Base-by-base conservation (phyloP, 1,139 yeast genomes). In the Candida buenavistaensis region DNA sequence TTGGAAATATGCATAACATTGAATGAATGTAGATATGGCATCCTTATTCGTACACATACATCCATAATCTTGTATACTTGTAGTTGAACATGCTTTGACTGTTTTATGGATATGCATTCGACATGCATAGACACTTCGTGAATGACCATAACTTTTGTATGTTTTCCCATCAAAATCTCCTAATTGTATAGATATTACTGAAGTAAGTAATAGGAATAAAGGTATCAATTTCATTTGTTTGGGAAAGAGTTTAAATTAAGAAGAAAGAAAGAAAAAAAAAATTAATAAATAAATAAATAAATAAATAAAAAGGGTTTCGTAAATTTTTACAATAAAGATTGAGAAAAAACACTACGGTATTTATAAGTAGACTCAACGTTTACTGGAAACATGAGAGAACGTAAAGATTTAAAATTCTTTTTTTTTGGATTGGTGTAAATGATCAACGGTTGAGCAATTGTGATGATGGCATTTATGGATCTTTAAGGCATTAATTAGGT, bases 21-120 rank as follows among this genome's bases (percentile, higher is more conserved):
- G 53, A 23, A 46, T 44, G 19, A 48, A 32, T 12, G 51, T 44
- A 12, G 45, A 45, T 12, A 44, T 29, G 2, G 46, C 47, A 34
- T 42, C 36, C 13, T 30, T 28, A 23, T 45, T 37, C 8, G 30
- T 25, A 35, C 53, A 48, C 15, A 33, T 28, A 32, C 50, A 48
- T 5, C 32, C 37, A 20, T 27, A 19, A 11, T 37, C 37, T 5
- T 37, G 41, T 15, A 29, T 29, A 15, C 22, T 25, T 7, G 15
- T 15, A 9, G 19, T 19, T 6, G 30, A 28, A 23, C 51, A 50
- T 23, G 38, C 49, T 10, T 43, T 30, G 3, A 45, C 52, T 4
- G 46, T 36, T 11, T 30, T 14, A 15, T 37, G 37, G 17, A 34
- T 26, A 12, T 26, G 30, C 28, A 33, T 23, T 26, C 31, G 14